A percentile compares a stretch with the other conserved stretches of the same genome.
These are phyloP conservation scores for Teratosphaeria viscida DNA, from an alignment of 2,329 filamentous ascomycete species.

Conservation along the genomic window DNA sequence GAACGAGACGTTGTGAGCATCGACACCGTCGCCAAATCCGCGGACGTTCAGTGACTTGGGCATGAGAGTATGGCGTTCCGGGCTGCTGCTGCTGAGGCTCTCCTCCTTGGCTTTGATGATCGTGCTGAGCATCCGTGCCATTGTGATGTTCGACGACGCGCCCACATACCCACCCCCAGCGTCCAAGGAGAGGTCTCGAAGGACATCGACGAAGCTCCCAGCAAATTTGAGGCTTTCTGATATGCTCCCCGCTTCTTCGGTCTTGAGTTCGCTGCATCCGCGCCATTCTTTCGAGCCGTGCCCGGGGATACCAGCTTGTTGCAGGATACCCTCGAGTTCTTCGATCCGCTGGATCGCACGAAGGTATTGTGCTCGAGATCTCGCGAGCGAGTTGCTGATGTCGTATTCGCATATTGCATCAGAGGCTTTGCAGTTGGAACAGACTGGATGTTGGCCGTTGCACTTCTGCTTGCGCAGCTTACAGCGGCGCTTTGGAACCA, in stretches of 20 bases:
- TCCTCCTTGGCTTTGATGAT: background rate
- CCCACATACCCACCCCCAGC: background rate
- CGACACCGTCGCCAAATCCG: background rate
- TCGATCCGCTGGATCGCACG: background rate
- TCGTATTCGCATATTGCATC: background rate
- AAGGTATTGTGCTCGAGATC: background rate
- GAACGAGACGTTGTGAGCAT: background rate
- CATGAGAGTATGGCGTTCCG: background rate
- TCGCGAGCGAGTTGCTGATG: background rate
- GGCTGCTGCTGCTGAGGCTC: background rate
- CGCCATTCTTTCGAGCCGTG: background rate
- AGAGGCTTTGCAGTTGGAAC: background rate
- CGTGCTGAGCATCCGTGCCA: background rate
- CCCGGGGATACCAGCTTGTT: background rate
- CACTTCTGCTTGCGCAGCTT: background rate
- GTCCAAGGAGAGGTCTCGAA: background rate
- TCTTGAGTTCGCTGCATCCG: background rate
- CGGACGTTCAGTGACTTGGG: background rate
- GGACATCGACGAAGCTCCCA: background rate
- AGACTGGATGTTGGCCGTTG: background rate
- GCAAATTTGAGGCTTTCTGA: background rate
- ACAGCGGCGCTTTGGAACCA: background rate
- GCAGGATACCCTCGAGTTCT: background rate
- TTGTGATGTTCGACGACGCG: background rate
- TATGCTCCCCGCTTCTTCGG: background rate